A percentile compares a stretch with the other conserved stretches of the same genome.
phyloP scores from a whole-genome alignment of 495 filamentous ascomycete species.

The Penicillium paxilli region DNA sequence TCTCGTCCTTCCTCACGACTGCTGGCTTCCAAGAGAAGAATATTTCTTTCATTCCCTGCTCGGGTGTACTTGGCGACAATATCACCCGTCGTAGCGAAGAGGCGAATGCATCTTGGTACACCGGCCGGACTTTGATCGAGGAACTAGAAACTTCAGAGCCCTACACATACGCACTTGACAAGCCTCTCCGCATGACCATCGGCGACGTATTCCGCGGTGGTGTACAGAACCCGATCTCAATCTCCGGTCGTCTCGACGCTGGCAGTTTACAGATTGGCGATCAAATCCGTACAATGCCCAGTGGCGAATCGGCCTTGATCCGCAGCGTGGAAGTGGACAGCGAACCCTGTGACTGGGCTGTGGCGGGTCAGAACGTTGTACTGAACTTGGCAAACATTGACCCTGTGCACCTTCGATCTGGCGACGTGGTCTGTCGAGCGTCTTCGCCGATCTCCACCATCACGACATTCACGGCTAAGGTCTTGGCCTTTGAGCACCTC shows the following conservation, averaged over 20 bases:
- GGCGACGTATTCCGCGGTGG: conserved; percentile 80
- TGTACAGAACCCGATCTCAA: conserved; percentile 68
- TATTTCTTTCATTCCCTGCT: conserved; percentile 83
- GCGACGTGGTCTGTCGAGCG: conserved; percentile 80
- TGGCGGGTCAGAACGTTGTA: conserved; percentile 88
- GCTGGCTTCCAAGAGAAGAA: conserved; percentile 80
- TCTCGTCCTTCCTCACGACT: conserved; percentile 75
- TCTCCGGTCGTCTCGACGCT: conserved; percentile 84
- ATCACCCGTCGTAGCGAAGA: conserved; percentile 62
- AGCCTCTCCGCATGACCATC: conserved; percentile 82
- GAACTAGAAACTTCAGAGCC: conserved; percentile 81
- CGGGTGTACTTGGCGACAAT: conserved; percentile 85
- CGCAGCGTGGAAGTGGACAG: conserved; percentile 76
- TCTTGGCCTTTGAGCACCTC: conserved; percentile 84
- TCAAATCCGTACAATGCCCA: conserved; percentile 73
- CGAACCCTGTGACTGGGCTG: conserved; percentile 79
- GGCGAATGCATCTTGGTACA: conserved; percentile 71
- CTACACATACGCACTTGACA: conserved; percentile 65
- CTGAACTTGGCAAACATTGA: conserved; percentile 88
- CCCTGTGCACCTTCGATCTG: conserved; percentile 72
- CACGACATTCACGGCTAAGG: conserved; percentile 73
- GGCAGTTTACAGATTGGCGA: conserved; percentile 85
- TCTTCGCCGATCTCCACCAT: conserved; percentile 65
- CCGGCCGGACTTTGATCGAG: conserved; percentile 73
- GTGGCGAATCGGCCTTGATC: conserved; percentile 72